Conservation (phyloP, 108 stramenopile genomes). For the Skeletonema grethae region DNA sequence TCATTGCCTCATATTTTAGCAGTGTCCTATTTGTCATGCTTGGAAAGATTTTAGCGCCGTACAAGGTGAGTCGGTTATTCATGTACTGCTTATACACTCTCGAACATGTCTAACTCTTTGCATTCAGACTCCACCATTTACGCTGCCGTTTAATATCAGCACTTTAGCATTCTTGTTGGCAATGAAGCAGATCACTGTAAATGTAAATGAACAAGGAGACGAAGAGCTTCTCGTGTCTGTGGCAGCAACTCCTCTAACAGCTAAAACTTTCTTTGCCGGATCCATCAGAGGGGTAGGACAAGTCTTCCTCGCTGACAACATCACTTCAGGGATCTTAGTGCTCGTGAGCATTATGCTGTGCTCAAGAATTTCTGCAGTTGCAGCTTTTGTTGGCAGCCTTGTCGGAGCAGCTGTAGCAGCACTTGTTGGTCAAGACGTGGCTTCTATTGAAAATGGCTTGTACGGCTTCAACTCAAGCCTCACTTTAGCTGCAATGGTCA, state of each 20-base stretch:
- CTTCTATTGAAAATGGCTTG: slow-evolving; percentile 33
- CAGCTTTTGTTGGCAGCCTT: slow-evolving; percentile 32
- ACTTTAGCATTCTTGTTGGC: slow-evolving; percentile 31
- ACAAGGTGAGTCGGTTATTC: slow-evolving; percentile 20
- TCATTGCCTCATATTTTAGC: slow-evolving; percentile 30
- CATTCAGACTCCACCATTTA: slow-evolving; percentile 48
- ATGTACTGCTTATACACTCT: too few relatives aligned
- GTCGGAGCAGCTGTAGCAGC: slow-evolving; percentile 26
- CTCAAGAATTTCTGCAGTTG: slow-evolving; percentile 36
- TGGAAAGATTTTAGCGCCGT: slow-evolving; percentile 33
- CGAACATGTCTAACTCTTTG: not conserved
- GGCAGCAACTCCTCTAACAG: slow-evolving; percentile 9
- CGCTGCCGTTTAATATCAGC: slow-evolving; percentile 44
- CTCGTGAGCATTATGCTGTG: slow-evolving; percentile 36
- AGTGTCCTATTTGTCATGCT: slow-evolving; percentile 29
- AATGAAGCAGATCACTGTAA: slow-evolving; percentile 7
- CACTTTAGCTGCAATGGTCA: slow-evolving; percentile 35
- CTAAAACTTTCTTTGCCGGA: slow-evolving; percentile 40
- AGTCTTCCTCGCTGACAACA: slow-evolving; percentile 45
- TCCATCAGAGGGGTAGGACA: slow-evolving; percentile 47
- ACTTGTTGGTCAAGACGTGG: slow-evolving; percentile 11
- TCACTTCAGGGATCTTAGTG: slow-evolving; percentile 31
- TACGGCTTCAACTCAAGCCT: slow-evolving; percentile 46
- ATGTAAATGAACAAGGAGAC: slow-evolving; percentile 4
- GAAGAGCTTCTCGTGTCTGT: slow-evolving; percentile 7